A percentile compares a stretch with the other conserved stretches of the same genome.
Evolutionary conservation across 2,329 filamentous ascomycete species (phyloP).

Genomic region (Plenodomus biglobosus): DNA sequence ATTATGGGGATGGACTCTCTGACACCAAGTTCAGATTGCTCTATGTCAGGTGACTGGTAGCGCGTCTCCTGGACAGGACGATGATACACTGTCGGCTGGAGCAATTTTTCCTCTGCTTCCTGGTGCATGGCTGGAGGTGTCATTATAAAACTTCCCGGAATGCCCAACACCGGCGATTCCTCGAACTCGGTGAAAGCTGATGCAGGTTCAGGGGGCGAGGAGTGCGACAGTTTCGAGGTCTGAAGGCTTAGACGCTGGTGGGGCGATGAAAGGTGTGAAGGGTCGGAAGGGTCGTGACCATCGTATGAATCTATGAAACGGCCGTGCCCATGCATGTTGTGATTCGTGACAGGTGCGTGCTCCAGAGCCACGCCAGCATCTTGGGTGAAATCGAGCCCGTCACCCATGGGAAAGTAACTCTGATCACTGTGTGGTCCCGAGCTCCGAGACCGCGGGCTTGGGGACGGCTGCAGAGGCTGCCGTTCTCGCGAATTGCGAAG

Average conservation of each 20-base stretch:
- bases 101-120: constrained; percentile 24
- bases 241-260: constrained; percentile 30
- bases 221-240: constrained; percentile 29
- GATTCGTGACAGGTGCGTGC: neutral
- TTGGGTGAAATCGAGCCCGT: constrained; percentile 14
- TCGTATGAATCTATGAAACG: constrained; percentile 1
- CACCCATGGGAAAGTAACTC: constrained; percentile 27
- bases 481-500: constrained; percentile 40
- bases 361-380: neutral
- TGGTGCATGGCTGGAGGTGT: constrained; percentile 31
- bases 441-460: constrained; percentile 21
- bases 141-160: constrained; percentile 62
- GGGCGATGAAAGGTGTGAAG: constrained; percentile 6
- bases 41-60: constrained; percentile 18
- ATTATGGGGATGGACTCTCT: constrained; percentile 60
- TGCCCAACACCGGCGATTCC: constrained; percentile 68
- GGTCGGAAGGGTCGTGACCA: constrained; percentile 4
- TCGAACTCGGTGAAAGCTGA: constrained; percentile 50
- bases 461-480: constrained; percentile 31
- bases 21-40: constrained; percentile 53
- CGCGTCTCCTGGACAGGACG: constrained; percentile 12
- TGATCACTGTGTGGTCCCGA: constrained; percentile 24
- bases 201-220: constrained; percentile 32
- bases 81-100: constrained; percentile 36
- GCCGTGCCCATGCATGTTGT: neutral